These are phyloP conservation scores for Cryptococcus wingfieldii DNA, from an alignment of 1,284 basidiomycete genomes.

Conservation along the genomic window DNA sequence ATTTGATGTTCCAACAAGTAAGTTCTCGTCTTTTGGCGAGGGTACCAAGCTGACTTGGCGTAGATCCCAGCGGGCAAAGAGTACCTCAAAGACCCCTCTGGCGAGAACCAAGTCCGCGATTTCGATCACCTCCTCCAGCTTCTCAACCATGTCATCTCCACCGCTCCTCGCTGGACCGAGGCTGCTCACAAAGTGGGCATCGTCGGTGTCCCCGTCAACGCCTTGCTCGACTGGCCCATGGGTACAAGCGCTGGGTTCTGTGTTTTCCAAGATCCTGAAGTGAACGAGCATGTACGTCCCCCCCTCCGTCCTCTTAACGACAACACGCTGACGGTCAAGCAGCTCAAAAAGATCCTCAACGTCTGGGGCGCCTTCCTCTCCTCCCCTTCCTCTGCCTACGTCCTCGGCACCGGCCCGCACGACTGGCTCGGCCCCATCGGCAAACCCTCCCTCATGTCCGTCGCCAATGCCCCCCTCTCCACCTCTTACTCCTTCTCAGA, in stretches of 20 bases:
- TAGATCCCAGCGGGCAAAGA: slow-evolving; percentile 33
- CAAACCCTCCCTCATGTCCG: slow-evolving; percentile 29
- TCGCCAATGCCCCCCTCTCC: slow-evolving; percentile 38
- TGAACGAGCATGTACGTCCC: slow-evolving; percentile 45
- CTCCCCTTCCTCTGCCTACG: slow-evolving; percentile 50
- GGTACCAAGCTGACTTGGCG: neutral
- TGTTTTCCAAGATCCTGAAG: slow-evolving; percentile 51
- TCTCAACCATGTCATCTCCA: slow-evolving; percentile 51
- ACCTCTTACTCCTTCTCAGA: slow-evolving; percentile 39
- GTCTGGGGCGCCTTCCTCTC: slow-evolving; percentile 54
- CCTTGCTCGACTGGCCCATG: slow-evolving; percentile 55
- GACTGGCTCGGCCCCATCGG: slow-evolving; percentile 54
- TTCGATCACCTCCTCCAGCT: slow-evolving; percentile 52
- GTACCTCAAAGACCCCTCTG: slow-evolving; percentile 37
- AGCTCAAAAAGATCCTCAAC: slow-evolving; percentile 51
- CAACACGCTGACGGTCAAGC: neutral
- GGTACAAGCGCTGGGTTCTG: slow-evolving; percentile 52
- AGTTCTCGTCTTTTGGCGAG: neutral
- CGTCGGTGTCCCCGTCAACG: slow-evolving; percentile 53
- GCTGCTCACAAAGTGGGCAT: slow-evolving; percentile 42
- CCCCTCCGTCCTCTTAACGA: neutral
- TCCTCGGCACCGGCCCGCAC: slow-evolving; percentile 45
- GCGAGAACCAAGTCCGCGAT: slow-evolving; percentile 47
- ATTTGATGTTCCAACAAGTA: slow-evolving; percentile 49
- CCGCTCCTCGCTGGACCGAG: slow-evolving; percentile 49